Evolutionary conservation across 192 early-diverging fungal species (phyloP), one percentile per base, ranked within the genome.

Genomic region (Podila clonocystis): DNA sequence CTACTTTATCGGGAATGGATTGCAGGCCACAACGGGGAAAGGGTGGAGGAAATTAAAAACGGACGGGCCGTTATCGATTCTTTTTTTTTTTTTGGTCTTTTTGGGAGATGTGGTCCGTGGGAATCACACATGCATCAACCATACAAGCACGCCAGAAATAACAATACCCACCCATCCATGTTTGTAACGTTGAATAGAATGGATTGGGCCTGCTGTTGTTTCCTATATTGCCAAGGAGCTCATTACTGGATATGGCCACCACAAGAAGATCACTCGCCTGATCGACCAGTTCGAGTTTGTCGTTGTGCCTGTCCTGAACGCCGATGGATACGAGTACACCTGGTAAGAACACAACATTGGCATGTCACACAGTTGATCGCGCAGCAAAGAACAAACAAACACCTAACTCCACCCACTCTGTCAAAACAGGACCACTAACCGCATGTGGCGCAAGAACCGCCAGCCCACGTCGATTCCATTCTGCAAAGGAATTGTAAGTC

Each of bases 261-360:
- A 85, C 78, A 72, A 78, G 24, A 73, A 82, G 26, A 74, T 88
- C 52, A 88, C 87, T 19, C 65, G 65, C 8, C 66, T 90, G 6
- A 61, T 90, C 1, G 82, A 89, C 62, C 49, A 59, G 41, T 91
- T 89, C 73, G 83, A 84, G 62, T 89, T 87, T 68, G 73, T 78
- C 8, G 84, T 92, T 52, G 80, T 92, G 30, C 91, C 91, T 33
- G 91, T 91, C 45, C 62, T 92, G 50, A 92, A 92, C 50, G 87
- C 87, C 6, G 91, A 92, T 70, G 91, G 91, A 50, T 92, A 90
- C 70, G 78, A 82, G 20, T 90, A 85, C 75, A 83, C 91, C 22
- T 85, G 86, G 79, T 82, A 82, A 28, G 70, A 73, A 24, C 0
- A 2, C 24, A 55, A 9, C 3, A 24, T 55, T 55, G 15, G 20